Evolutionary conservation across 805 yeast species (phyloP), one percentile per base, ranked within the genome.

Genomic region (Kodamaea neixiangensis): DNA sequence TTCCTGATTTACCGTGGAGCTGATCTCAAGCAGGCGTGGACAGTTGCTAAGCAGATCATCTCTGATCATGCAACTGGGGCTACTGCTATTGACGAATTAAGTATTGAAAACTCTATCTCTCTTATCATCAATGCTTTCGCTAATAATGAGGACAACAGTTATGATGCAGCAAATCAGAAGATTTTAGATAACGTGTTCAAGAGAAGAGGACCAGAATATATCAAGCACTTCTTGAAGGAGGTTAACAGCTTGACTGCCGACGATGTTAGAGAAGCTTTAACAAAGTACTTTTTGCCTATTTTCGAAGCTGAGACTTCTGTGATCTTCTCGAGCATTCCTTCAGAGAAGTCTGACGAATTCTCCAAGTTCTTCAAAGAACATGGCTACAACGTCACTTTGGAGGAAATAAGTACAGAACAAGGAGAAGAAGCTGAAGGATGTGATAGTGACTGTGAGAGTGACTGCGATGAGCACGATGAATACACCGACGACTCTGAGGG

Each of bases 1-100:
- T 89, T 85, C 60, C 77, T 76, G 43, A 78, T 93, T 15, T 88
- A 89, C 60, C 79, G 97, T 54, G 97, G 96, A 11, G 81, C 96
- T 1, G 97, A 94, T 66, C 82, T 88, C 1, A 74, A 80, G 48
- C 81, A 83, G 54, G 86, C 87, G 5, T 80, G 80, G 69, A 65
- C 69, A 21, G 86, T 81, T 20, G 91, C 89, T 3, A 81, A 81
- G 55, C 69, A 78, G 34, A 85, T 90, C 47, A 86, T 91, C 7
- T 69, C 72, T 1, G 85, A 80, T 35, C 81, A 77, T 59, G 86
- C 85, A 1, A 58, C 63, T 44, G 96, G 91, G 1, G 66, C 58
- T 3, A 57, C 67, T 1, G 63, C 68, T 22, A 77, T 93, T 58
- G 94, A 89, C 48, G 68, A 71, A 7, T 73, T 79, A 43, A 73